Conservation (phyloP, 2,329 filamentous ascomycete genomes). For the Penicillium sp. region DNA sequence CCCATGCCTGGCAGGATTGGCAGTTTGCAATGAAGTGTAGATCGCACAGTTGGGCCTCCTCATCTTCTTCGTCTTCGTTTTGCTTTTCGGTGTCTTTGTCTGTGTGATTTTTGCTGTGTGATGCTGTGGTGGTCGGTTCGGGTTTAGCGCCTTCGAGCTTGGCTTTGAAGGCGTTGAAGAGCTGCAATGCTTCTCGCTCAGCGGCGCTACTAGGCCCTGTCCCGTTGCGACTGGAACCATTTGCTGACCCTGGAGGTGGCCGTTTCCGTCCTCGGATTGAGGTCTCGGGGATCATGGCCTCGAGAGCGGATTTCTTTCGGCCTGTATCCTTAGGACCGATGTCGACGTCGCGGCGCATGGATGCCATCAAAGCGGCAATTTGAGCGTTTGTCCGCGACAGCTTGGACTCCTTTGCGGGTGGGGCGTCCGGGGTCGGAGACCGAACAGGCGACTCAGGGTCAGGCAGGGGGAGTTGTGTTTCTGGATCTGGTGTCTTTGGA, state of each 20-base stretch:
- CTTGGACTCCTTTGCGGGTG: slow-evolving; percentile 34
- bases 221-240: slow-evolving; percentile 39
- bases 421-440: slow-evolving; percentile 30
- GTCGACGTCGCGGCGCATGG: slow-evolving; percentile 46
- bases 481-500: slow-evolving; percentile 41
- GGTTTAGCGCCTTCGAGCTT: slow-evolving; percentile 59
- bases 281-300: slow-evolving; percentile 49
- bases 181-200: slow-evolving; percentile 64
- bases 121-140: slow-evolving; percentile 31
- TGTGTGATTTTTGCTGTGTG: slow-evolving; percentile 8
- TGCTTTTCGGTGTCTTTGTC: slow-evolving; percentile 13
- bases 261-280: slow-evolving; percentile 48
- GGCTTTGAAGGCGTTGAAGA: slow-evolving; percentile 76
- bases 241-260: slow-evolving; percentile 36
- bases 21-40: slow-evolving; percentile 95
- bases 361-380: slow-evolving; percentile 47
- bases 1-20: slow-evolving; percentile 86
- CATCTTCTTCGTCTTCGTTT: slow-evolving; percentile 42
- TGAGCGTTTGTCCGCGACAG: slow-evolving; percentile 46
- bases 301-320: slow-evolving; percentile 47
- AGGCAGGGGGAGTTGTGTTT: slow-evolving; percentile 45
- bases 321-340: slow-evolving; percentile 32
- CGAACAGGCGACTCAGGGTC: slow-evolving; percentile 44
- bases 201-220: slow-evolving; percentile 53
- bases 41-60: slow-evolving; percentile 78